These are phyloP conservation scores for Rhododendron vialii DNA, from an alignment of 148 eudicot species.

Conservation along the genomic window DNA sequence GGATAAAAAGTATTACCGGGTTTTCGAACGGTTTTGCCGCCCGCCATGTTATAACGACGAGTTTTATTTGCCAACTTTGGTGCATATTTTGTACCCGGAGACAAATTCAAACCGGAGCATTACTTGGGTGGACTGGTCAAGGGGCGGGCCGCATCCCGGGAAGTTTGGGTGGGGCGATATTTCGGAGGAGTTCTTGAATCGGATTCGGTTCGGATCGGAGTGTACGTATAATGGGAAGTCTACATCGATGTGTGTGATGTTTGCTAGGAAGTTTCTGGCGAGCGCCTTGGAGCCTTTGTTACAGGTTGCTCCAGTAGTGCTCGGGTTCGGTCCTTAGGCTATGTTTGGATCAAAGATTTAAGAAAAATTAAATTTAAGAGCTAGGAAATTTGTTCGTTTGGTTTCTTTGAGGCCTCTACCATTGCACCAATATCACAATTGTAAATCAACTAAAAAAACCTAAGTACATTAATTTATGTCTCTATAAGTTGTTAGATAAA, in stretches of 20 bases:
- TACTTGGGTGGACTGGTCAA: conserved; percentile 67
- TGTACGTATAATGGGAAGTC: conserved; percentile 46
- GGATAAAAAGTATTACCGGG: conserved; percentile 41
- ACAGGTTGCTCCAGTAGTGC: conserved; percentile 34
- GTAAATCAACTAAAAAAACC: no score
- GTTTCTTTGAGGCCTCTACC: not conserved
- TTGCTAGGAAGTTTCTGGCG: conserved; percentile 63
- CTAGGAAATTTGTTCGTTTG: not conserved
- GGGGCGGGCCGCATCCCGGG: conserved; percentile 51
- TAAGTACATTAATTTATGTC: no score
- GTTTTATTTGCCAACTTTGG: conserved; percentile 64
- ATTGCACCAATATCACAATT: no score
- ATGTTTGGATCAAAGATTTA: not conserved
- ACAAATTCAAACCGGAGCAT: conserved; percentile 32
- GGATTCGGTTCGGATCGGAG: conserved; percentile 29
- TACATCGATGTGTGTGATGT: conserved; percentile 45
- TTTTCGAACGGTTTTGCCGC: conserved; percentile 40
- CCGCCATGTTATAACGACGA: conserved; percentile 59
- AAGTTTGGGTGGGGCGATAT: conserved; percentile 35
- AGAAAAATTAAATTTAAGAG: not conserved
- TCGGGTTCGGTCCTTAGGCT: conserved; percentile 38
- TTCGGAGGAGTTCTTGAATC: conserved; percentile 39
- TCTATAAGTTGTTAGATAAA: no score
- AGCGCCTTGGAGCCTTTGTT: conserved; percentile 41
- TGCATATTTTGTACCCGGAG: conserved; percentile 29